Percentiles rank a stretch among this genome's conserved stretches.
These are phyloP conservation scores for Lotus japonicus DNA, from an alignment of 306 rosid species.

Conservation along the genomic window DNA sequence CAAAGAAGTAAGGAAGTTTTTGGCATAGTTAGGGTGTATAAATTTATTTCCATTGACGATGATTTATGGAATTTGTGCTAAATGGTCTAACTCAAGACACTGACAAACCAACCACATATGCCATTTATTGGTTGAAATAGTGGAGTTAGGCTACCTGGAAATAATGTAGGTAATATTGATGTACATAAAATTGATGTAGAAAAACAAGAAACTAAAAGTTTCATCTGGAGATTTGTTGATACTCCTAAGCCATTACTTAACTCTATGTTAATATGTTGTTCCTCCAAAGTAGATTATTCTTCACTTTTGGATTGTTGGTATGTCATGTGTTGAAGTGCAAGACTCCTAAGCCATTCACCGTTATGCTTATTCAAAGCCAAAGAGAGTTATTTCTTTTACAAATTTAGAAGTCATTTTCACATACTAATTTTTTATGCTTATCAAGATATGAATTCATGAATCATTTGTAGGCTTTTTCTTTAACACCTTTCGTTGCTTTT, in stretches of 20 bases:
- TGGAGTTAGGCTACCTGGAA: too few relatives aligned
- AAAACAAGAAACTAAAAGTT: background rate
- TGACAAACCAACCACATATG: too few relatives aligned
- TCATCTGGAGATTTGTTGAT: background rate
- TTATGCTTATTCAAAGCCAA: background rate
- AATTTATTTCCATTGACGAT: background rate
- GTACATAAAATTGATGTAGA: background rate
- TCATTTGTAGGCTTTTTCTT: conserved; percentile 7
- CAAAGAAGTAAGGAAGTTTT: conserved; percentile 10
- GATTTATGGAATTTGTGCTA: conserved; percentile 10
- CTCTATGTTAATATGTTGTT: background rate
- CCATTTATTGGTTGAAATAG: background rate
- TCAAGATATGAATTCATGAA: conserved; percentile 14
- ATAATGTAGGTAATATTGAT: too few relatives aligned
- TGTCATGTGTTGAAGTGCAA: background rate
- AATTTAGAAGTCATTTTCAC: background rate
- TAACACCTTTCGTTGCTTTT: conserved; percentile 12
- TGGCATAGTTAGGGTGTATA: conserved; percentile 2
- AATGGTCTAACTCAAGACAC: background rate
- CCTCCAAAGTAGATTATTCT: background rate
- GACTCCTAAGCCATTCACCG: background rate
- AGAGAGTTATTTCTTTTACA: background rate
- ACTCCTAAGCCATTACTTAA: background rate
- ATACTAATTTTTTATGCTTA: conserved; percentile 8
- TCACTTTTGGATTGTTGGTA: background rate